Conservation (phyloP, 805 yeast genomes). For the Wickerhamomyces chambardii region DNA sequence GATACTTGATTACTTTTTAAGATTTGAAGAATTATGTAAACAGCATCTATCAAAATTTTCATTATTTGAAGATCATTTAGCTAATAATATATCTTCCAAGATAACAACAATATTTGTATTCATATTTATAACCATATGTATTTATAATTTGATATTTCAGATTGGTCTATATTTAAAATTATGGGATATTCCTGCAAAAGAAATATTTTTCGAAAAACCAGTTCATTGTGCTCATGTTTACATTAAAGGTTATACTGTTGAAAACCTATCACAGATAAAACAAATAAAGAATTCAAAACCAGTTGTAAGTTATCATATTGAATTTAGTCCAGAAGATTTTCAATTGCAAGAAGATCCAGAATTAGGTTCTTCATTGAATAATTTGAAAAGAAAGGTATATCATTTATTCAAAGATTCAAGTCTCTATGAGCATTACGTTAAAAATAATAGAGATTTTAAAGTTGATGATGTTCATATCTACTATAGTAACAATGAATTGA, state of each 20-base stretch:
- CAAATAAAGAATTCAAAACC: too few species aligned
- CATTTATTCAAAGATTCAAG: slow-evolving; percentile 40
- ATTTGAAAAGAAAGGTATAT: slow-evolving; percentile 49
- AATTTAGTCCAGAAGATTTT: slow-evolving; percentile 77
- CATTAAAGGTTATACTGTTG: slow-evolving; percentile 36
- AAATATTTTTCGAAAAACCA: slow-evolving; percentile 62
- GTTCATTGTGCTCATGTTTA: slow-evolving; percentile 73
- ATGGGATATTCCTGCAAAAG: slow-evolving; percentile 47
- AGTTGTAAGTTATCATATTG: slow-evolving; percentile 53
- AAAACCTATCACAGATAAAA: slow-evolving; percentile 6
- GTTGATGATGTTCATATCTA: slow-evolving; percentile 27
- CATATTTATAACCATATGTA: slow-evolving; percentile 10
- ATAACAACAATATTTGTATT: slow-evolving; percentile 15
- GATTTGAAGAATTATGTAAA: not conserved
- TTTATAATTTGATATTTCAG: slow-evolving; percentile 32
- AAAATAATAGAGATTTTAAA: slow-evolving; percentile 8
- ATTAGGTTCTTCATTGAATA: slow-evolving; percentile 58
- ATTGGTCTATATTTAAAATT: slow-evolving; percentile 29
- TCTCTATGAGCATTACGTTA: slow-evolving; percentile 17
- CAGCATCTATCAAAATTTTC: slow-evolving; percentile 1
- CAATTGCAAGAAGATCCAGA: slow-evolving; percentile 49
- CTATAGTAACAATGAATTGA: slow-evolving; percentile 20
- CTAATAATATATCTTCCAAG: slow-evolving; percentile 11
- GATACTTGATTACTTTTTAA: not conserved
- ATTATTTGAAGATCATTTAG: slow-evolving; percentile 13